Percentiles rank a stretch among this genome's conserved stretches.
Conservation (phyloP, 345 rosid species). For the Corymbia maculata region DNA sequence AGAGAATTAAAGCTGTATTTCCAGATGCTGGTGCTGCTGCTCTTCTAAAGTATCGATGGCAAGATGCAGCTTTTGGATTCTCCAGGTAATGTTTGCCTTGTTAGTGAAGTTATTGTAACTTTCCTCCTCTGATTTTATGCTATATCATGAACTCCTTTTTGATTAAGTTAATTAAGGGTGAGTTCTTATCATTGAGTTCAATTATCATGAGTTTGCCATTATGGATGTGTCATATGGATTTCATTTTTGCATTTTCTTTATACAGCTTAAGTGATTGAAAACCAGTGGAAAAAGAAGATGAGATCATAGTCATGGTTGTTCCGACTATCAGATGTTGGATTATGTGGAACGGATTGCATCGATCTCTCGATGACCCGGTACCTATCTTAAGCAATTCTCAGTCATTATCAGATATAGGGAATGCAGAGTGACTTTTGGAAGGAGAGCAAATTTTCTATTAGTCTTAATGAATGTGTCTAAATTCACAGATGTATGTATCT, state of each 20-base stretch:
- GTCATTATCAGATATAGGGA: not conserved
- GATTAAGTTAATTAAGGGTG: not conserved
- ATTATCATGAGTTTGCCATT: not conserved
- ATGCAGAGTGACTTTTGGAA: not conserved
- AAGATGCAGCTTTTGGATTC: conserved; percentile 86
- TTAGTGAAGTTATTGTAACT: not conserved
- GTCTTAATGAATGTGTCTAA: not conserved
- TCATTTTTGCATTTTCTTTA: not conserved
- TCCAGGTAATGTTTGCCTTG: conserved; percentile 42
- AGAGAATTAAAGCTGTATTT: conserved; percentile 88
- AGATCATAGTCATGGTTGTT: conserved; percentile 89
- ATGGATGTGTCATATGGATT: not conserved
- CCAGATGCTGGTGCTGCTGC: conserved; percentile 99
- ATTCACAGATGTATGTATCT: not conserved
- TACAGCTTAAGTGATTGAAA: conserved; percentile 75
- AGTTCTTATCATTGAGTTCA: not conserved
- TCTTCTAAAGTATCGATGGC: conserved; percentile 73
- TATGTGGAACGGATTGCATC: conserved; percentile 74
- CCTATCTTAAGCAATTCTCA: not conserved
- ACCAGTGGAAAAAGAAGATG: conserved; percentile 84
- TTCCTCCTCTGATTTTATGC: not conserved
- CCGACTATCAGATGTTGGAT: conserved; percentile 94
- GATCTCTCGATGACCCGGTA: conserved; percentile 88
- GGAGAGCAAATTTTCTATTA: not conserved
- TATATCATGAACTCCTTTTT: not conserved